phyloP scores from a whole-genome alignment of 2,329 filamentous ascomycete species.

The Fusarium succisae region DNA sequence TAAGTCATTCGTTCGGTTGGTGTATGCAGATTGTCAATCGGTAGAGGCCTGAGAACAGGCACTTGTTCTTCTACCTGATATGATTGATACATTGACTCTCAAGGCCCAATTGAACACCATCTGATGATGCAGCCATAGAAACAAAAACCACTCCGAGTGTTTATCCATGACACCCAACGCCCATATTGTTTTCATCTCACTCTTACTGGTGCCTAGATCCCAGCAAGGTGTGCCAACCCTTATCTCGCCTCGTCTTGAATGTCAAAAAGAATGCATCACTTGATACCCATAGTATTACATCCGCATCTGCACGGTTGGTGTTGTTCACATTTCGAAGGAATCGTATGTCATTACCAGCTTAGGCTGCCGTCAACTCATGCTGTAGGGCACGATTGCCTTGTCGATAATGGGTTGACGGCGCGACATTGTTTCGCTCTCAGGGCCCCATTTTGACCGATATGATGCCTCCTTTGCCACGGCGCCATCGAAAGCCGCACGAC shows the following conservation, averaged over 20 bases:
- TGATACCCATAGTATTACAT: not conserved
- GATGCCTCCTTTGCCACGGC: constrained; percentile 70
- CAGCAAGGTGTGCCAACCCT: not conserved
- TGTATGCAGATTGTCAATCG: not conserved
- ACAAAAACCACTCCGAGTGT: constrained; percentile 15
- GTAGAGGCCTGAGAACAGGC: not conserved
- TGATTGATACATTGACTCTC: constrained; percentile 10
- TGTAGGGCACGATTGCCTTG: constrained; percentile 70
- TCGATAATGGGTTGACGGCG: constrained; percentile 67
- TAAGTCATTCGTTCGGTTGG: not conserved
- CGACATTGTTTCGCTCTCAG: constrained; percentile 68
- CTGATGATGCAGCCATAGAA: not conserved
- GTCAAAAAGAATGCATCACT: constrained; percentile 2
- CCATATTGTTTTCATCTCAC: constrained; percentile 17
- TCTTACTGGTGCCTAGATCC: not conserved
- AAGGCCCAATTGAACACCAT: not conserved
- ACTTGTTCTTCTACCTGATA: not conserved
- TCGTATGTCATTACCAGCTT: not conserved
- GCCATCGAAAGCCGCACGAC: constrained; percentile 75
- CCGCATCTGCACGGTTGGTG: not conserved
- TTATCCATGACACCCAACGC: constrained; percentile 34
- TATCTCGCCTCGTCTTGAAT: not conserved
- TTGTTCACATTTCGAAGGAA: not conserved
- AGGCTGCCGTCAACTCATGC: constrained; percentile 48
- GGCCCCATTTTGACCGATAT: constrained; percentile 81